Percentiles rank a stretch among this genome's conserved stretches.
Conservation (phyloP, 108 stramenopile species). For the Fistulifera solaris region DNA sequence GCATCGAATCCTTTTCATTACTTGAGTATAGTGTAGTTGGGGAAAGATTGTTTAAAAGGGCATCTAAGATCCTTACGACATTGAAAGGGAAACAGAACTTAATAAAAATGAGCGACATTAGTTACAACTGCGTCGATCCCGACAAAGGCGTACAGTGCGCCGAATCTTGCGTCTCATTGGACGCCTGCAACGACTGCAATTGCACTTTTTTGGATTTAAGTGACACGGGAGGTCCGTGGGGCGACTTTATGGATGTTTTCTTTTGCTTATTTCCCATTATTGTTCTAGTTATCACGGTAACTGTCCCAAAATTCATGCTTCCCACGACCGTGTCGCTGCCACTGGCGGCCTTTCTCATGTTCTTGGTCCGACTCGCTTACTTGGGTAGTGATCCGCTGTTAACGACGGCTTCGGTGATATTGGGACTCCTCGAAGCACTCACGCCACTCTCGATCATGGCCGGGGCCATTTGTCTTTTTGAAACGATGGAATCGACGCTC, state of each 20-base stretch:
- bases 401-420: conserved; percentile 28
- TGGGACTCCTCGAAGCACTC: conserved; percentile 44
- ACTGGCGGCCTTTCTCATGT: conserved; percentile 41
- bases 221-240: conserved; percentile 37
- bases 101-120: too few species aligned
- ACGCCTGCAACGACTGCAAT: conserved; percentile 29
- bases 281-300: conserved; percentile 30
- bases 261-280: conserved; percentile 46
- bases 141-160: background rate
- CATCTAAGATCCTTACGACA: too few species aligned
- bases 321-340: conserved; percentile 42
- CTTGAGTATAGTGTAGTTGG: too few species aligned
- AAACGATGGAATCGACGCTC: conserved; percentile 52
- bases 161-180: conserved; percentile 16
- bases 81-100: too few species aligned
- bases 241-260: conserved; percentile 45
- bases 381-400: conserved; percentile 35
- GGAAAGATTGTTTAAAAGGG: too few species aligned
- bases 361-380: conserved; percentile 47
- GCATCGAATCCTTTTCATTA: too few species aligned
- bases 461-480: conserved; percentile 49
- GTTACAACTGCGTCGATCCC: too few species aligned
- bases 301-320: conserved; percentile 25
- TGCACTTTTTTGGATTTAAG: conserved; percentile 18
- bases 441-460: conserved; percentile 45